phyloP scores from a whole-genome alignment of 306 rosid genomes.

The Vigna reflexopilosa region DNA sequence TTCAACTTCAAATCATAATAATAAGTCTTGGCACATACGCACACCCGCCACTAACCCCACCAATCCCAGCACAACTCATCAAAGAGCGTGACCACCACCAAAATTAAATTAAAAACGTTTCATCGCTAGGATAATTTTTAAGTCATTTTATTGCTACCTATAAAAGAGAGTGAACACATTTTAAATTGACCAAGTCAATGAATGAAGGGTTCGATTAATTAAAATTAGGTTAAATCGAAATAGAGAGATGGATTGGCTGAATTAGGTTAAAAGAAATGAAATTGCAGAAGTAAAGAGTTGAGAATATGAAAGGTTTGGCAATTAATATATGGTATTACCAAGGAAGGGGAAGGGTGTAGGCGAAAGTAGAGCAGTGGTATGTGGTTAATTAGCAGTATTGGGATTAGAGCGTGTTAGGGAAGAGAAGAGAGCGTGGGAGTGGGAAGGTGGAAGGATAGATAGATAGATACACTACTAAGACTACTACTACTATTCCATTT shows the following conservation, averaged over 20 bases:
- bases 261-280: no score
- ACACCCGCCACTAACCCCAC: slow-evolving; percentile 11
- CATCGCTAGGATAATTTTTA: not conserved
- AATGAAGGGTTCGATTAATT: no score
- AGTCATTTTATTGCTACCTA: no score
- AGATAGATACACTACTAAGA: not conserved
- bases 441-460: not conserved
- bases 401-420: slow-evolving; percentile 53
- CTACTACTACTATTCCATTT: slow-evolving; percentile 64
- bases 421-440: slow-evolving; percentile 31
- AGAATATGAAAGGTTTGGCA: not conserved
- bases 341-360: not conserved
- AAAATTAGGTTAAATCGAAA: no score
- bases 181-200: no score
- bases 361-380: not conserved
- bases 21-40: not conserved
- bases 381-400: slow-evolving; percentile 33
- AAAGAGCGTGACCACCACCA: not conserved
- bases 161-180: no score
- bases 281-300: not conserved
- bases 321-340: not conserved
- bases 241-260: no score
- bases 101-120: not conserved
- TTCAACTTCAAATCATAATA: slow-evolving; percentile 29
- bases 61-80: slow-evolving; percentile 22